phyloP scores from a whole-genome alignment of 2,329 filamentous ascomycete genomes.

The Curvularia lunata region DNA sequence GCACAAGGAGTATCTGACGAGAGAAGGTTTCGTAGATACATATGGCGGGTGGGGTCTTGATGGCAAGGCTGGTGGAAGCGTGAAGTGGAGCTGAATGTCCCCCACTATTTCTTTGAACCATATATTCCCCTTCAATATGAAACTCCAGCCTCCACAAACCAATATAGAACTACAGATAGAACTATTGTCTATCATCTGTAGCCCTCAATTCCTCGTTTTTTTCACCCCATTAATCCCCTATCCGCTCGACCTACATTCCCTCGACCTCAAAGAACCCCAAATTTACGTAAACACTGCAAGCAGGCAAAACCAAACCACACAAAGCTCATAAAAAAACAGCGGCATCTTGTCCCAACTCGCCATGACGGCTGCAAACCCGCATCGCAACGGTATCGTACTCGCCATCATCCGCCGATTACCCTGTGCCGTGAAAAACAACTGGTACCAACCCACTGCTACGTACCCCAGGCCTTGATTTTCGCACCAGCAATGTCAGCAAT shows the following conservation, averaged over 20 bases:
- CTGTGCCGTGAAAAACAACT: slow-evolving; percentile 20
- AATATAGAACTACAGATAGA: neutral
- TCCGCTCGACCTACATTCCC: too few species aligned
- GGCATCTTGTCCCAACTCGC: slow-evolving; percentile 6
- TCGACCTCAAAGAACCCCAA: neutral
- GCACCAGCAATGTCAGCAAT: too few species aligned
- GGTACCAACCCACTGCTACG: slow-evolving; percentile 23
- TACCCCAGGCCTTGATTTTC: slow-evolving; percentile 14
- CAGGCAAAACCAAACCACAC: slow-evolving; percentile 11
- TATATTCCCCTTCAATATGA: neutral
- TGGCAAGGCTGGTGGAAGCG: slow-evolving; percentile 22
- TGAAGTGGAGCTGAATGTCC: slow-evolving; percentile 33
- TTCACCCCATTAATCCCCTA: neutral
- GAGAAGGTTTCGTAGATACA: slow-evolving; percentile 50
- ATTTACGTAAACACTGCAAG: slow-evolving; percentile 7
- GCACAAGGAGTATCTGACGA: slow-evolving; percentile 45
- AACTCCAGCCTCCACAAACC: neutral
- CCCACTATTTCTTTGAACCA: neutral
- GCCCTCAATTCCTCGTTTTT: neutral
- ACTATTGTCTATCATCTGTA: neutral
- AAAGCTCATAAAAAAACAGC: slow-evolving; percentile 8
- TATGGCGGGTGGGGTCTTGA: slow-evolving; percentile 43
- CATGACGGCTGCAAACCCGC: slow-evolving; percentile 12
- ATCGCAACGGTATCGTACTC: slow-evolving; percentile 14
- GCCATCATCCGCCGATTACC: slow-evolving; percentile 14